A percentile compares a stretch with the other conserved stretches of the same genome.
These are phyloP conservation scores for Ophiocordyceps sinensis DNA, from an alignment of 2,329 filamentous ascomycete genomes.

Conservation along the genomic window DNA sequence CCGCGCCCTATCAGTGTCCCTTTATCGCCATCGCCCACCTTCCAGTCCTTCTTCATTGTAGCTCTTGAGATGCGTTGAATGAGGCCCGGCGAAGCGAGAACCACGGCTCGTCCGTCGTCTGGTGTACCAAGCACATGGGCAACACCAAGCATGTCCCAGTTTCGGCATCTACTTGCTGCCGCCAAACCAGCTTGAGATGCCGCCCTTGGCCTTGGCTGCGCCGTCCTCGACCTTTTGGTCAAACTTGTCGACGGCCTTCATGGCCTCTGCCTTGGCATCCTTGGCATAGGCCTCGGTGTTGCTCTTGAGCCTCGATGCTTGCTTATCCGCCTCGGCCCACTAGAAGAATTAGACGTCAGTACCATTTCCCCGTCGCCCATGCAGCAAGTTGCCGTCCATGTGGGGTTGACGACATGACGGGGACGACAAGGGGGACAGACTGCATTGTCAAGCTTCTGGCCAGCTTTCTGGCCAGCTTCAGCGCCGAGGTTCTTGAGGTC, in stretches of 20 bases:
- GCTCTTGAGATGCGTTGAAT: too few relatives aligned
- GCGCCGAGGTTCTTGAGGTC: constrained; percentile 35
- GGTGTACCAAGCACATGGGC: neutral
- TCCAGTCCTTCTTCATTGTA: too few relatives aligned
- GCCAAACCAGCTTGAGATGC: constrained; percentile 76
- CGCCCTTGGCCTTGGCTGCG: constrained; percentile 69
- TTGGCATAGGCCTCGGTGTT: constrained; percentile 45
- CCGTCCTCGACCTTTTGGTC: constrained; percentile 71
- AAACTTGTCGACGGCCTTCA: constrained; percentile 67
- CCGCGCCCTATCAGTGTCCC: too few relatives aligned
- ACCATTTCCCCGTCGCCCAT: neutral
- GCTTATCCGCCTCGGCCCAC: constrained; percentile 44
- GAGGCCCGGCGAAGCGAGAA: too few relatives aligned
- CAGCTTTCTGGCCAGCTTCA: constrained; percentile 46
- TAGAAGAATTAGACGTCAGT: constrained; percentile 5
- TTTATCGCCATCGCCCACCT: too few relatives aligned
- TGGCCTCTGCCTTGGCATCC: constrained; percentile 46
- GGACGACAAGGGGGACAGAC: constrained; percentile 32
- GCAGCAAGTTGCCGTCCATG: neutral
- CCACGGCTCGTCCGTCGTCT: neutral
- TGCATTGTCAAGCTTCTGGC: constrained; percentile 52
- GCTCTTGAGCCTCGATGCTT: constrained; percentile 46
- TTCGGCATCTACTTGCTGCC: constrained; percentile 22
- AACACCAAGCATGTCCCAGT: neutral
- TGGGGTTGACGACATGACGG: neutral